Conservation (phyloP, 2,329 filamentous ascomycete genomes). For the Teratosphaeria epicoccoides region DNA sequence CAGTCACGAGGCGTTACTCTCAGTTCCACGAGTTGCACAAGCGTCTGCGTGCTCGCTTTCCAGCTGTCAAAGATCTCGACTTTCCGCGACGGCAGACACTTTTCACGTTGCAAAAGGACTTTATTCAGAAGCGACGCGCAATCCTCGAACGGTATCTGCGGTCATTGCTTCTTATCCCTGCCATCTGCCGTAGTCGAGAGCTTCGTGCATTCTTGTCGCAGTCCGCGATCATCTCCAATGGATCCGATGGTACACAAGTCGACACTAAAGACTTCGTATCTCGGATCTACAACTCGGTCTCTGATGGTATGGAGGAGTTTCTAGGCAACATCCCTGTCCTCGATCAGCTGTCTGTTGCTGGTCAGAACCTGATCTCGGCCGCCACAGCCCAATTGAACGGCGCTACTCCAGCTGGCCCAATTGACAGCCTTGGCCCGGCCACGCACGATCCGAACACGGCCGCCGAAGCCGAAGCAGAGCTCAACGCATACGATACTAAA, state of each 20-base stretch:
- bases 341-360: conserved; percentile 84
- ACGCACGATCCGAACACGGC: conserved; percentile 39
- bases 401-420: conserved; percentile 27
- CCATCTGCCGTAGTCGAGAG: conserved; percentile 88
- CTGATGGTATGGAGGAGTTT: conserved; percentile 97
- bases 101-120: conserved; percentile 94
- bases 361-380: conserved; percentile 78
- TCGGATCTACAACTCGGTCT: conserved; percentile 89
- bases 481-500: conserved; percentile 83
- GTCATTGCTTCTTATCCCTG: conserved; percentile 66
- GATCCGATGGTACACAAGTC: conserved; percentile 54
- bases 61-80: conserved; percentile 78
- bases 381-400: conserved; percentile 45
- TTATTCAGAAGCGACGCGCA: conserved; percentile 74
- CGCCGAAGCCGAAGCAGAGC: conserved; percentile 80
- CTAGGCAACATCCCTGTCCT: conserved; percentile 90
- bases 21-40: conserved; percentile 96
- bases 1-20: conserved; percentile 84
- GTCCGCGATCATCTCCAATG: conserved; percentile 57
- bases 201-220: conserved; percentile 85
- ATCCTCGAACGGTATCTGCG: conserved; percentile 75
- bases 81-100: conserved; percentile 87
- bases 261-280: conserved; percentile 70
- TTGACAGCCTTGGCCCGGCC: conserved; percentile 32
- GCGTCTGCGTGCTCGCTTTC: conserved; percentile 70